Evolutionary conservation across 176 grass and related monocot genomes (phyloP).

Genomic region (Ananas comosus): DNA sequence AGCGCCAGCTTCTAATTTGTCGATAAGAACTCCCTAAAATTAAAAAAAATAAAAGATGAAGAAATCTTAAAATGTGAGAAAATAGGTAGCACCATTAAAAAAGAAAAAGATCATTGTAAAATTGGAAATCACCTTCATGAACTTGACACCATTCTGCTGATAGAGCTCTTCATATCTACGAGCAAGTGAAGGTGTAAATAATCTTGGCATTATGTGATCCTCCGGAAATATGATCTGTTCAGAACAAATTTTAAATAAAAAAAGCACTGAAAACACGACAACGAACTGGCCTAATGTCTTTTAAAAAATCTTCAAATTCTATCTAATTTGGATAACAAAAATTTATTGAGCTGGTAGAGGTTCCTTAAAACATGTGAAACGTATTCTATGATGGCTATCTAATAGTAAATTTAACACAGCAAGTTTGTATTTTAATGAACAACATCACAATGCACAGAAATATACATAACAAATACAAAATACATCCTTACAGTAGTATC

Average conservation of each 20-base stretch:
- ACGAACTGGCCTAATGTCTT: not conserved
- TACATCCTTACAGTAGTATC: conserved; percentile 62
- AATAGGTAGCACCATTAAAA: not conserved
- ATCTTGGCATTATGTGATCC: conserved; percentile 79
- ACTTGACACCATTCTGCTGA: conserved; percentile 67
- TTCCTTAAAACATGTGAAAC: not conserved
- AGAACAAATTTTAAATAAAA: not conserved
- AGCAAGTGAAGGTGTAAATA: conserved; percentile 91
- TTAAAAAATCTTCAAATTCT: not conserved
- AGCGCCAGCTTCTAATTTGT: conserved; percentile 81
- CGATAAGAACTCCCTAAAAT: conserved; percentile 37
- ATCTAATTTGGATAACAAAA: not conserved
- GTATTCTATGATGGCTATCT: not conserved
- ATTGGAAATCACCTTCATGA: conserved; percentile 47
- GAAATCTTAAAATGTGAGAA: not conserved
- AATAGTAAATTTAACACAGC: too few species aligned
- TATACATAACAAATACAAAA: conserved; percentile 24
- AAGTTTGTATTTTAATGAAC: too few species aligned
- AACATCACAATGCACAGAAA: not conserved
- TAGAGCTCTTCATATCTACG: conserved; percentile 84
- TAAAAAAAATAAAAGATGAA: not conserved
- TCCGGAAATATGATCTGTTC: conserved; percentile 90
- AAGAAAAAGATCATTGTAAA: conserved; percentile 12
- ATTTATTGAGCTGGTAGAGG: not conserved
- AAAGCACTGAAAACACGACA: too few species aligned